Conservation (phyloP, 148 eudicot species). For the Agrostemma githago region DNA sequence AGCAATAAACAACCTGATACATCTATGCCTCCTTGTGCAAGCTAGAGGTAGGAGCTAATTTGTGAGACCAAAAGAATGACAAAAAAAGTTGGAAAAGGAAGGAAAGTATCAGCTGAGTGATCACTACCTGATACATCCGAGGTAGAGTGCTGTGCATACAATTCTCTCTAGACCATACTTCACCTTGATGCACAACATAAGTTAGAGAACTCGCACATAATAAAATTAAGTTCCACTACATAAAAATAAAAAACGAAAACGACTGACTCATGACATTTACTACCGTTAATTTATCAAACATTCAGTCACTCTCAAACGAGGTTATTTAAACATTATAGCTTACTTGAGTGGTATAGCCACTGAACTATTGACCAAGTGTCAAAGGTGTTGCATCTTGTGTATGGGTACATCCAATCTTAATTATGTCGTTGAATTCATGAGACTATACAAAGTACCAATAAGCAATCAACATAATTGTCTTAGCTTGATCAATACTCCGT, state of each 20-base stretch:
- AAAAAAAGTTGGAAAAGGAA: not conserved
- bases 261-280: too few relatives aligned
- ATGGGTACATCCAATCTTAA: conserved; percentile 64
- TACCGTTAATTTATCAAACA: too few relatives aligned
- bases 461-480: conserved; percentile 6
- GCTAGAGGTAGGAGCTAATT: conserved; percentile 42
- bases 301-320: too few relatives aligned
- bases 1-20: conserved; percentile 22
- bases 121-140: conserved; percentile 79
- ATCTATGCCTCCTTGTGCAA: conserved; percentile 99
- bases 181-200: conserved; percentile 47
- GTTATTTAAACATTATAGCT: too few relatives aligned
- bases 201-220: not conserved
- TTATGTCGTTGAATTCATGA: too few relatives aligned
- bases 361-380: too few relatives aligned
- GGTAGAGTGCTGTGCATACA: conserved; percentile 67
- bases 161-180: conserved; percentile 40
- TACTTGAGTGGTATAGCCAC: too few relatives aligned
- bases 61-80: conserved; percentile 12
- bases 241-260: too few relatives aligned
- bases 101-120: conserved; percentile 3
- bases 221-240: too few relatives aligned
- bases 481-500: not conserved
- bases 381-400: conserved; percentile 98
- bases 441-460: conserved; percentile 12